Evolutionary conservation across 2,329 filamentous ascomycete genomes (phyloP).

Genomic region (Diaporthe eres): DNA sequence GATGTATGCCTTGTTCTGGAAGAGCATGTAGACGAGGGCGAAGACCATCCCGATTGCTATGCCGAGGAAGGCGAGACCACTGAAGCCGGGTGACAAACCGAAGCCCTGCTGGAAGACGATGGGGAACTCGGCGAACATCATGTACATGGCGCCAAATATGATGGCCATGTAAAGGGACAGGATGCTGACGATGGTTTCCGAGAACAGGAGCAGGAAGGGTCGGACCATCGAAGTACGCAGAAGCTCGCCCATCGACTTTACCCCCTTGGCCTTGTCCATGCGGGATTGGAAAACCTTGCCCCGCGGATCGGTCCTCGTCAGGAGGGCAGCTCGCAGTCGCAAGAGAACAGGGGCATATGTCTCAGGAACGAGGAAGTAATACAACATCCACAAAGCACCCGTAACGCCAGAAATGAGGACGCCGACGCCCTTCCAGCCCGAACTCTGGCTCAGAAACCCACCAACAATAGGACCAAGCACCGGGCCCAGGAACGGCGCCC

Average conservation of each 20-base stretch:
- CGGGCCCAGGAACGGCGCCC: slow-evolving; percentile 48
- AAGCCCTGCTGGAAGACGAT: slow-evolving; percentile 73
- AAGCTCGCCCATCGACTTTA: slow-evolving; percentile 51
- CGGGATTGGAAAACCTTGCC: slow-evolving; percentile 13
- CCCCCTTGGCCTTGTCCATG: slow-evolving; percentile 19
- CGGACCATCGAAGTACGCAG: slow-evolving; percentile 70
- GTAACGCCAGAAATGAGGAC: slow-evolving; percentile 50
- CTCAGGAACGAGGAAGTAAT: slow-evolving; percentile 43
- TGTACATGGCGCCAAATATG: slow-evolving; percentile 67
- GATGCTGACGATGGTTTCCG: slow-evolving; percentile 76
- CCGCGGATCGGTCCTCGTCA: slow-evolving; percentile 10
- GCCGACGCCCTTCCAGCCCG: slow-evolving; percentile 54
- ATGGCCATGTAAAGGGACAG: slow-evolving; percentile 75
- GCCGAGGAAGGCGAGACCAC: slow-evolving; percentile 74
- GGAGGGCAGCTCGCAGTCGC: not conserved
- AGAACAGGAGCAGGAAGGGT: slow-evolving; percentile 75
- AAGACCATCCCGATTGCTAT: slow-evolving; percentile 73
- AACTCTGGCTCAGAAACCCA: slow-evolving; percentile 50
- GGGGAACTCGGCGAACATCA: slow-evolving; percentile 68
- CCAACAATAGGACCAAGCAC: slow-evolving; percentile 49
- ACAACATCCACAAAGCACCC: slow-evolving; percentile 42
- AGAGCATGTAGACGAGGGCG: slow-evolving; percentile 66
- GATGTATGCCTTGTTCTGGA: slow-evolving; percentile 68
- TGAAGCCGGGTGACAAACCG: slow-evolving; percentile 69
- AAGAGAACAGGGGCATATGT: slow-evolving; percentile 40